These are phyloP conservation scores for Colletotrichum chrysophilum DNA, from an alignment of 2,329 filamentous ascomycete species.

Conservation along the genomic window DNA sequence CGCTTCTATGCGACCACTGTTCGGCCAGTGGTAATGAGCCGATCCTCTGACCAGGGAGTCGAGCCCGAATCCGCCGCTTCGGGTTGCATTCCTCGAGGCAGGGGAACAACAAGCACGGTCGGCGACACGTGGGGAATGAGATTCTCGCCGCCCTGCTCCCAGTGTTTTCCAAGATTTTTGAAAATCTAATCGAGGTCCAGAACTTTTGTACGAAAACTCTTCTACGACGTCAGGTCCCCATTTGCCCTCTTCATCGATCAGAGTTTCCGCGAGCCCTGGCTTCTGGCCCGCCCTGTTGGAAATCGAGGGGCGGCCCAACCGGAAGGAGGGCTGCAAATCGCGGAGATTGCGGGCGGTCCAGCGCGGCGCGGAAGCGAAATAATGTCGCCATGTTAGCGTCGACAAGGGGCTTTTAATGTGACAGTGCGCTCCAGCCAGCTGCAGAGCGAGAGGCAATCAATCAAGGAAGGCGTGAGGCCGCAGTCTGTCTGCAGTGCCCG, in stretches of 20 bases:
- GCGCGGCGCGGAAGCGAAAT: constrained; percentile 16
- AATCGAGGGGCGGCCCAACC: not conserved
- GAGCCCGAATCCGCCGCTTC: not conserved
- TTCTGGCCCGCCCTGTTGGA: not conserved
- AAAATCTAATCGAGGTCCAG: not conserved
- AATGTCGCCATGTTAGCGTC: not conserved
- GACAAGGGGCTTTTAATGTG: not conserved
- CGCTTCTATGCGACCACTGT: not conserved
- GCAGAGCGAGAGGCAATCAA: not conserved
- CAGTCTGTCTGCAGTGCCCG: not conserved
- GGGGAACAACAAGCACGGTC: constrained; percentile 1
- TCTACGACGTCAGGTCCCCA: not conserved
- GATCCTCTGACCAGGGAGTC: not conserved
- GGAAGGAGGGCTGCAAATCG: not conserved
- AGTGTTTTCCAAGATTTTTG: not conserved
- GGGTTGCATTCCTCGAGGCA: constrained; percentile 2
- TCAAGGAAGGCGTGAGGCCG: not conserved
- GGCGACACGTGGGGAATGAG: constrained; percentile 3
- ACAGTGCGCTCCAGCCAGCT: not conserved
- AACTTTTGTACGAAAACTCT: not conserved
- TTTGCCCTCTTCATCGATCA: not conserved
- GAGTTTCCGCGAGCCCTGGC: not conserved
- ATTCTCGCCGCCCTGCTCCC: not conserved
- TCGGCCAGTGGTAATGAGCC: constrained; percentile 1
- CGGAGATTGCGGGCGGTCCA: constrained; percentile 17